Evolutionary conservation across 164 flowering plant species (phyloP).

Genomic region (Magnolia changhungtana): DNA sequence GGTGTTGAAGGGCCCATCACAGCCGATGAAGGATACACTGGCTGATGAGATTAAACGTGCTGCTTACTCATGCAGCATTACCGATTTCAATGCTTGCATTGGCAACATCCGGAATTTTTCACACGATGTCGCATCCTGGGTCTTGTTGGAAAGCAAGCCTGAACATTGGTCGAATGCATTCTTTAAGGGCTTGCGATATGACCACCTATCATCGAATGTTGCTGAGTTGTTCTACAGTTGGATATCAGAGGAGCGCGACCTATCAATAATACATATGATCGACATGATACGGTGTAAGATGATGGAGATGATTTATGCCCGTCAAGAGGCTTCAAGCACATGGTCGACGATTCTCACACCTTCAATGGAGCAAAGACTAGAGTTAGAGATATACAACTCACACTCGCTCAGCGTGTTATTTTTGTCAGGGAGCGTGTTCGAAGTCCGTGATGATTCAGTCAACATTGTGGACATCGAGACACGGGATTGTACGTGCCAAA

Average conservation of each 20-base stretch:
- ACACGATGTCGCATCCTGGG: slow-evolving; percentile 68
- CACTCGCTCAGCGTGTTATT: slow-evolving; percentile 37
- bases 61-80: slow-evolving; percentile 51
- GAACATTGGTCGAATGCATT: slow-evolving; percentile 78
- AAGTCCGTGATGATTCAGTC: slow-evolving; percentile 41
- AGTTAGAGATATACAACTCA: slow-evolving; percentile 37
- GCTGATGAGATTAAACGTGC: slow-evolving; percentile 63
- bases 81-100: slow-evolving; percentile 40
- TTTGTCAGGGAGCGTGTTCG: slow-evolving; percentile 47
- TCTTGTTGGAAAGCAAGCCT: slow-evolving; percentile 50
- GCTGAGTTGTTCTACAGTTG: slow-evolving; percentile 45
- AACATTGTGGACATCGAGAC: slow-evolving; percentile 43
- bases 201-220: slow-evolving; percentile 68
- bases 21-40: slow-evolving; percentile 67
- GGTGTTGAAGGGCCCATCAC: slow-evolving; percentile 61
- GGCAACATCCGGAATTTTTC: slow-evolving; percentile 60
- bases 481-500: slow-evolving; percentile 47
- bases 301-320: slow-evolving; percentile 10
- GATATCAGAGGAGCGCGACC: slow-evolving; percentile 5
- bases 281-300: slow-evolving; percentile 8
- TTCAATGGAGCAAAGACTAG: slow-evolving; percentile 41
- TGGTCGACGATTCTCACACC: slow-evolving; percentile 54
- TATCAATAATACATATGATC: slow-evolving; percentile 7
- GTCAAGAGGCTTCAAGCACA: slow-evolving; percentile 19
- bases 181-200: slow-evolving; percentile 67